Percentiles rank a stretch among this genome's conserved stretches.
phyloP scores from a whole-genome alignment of 1,284 basidiomycete species.

The Moesziomyces antarcticus region DNA sequence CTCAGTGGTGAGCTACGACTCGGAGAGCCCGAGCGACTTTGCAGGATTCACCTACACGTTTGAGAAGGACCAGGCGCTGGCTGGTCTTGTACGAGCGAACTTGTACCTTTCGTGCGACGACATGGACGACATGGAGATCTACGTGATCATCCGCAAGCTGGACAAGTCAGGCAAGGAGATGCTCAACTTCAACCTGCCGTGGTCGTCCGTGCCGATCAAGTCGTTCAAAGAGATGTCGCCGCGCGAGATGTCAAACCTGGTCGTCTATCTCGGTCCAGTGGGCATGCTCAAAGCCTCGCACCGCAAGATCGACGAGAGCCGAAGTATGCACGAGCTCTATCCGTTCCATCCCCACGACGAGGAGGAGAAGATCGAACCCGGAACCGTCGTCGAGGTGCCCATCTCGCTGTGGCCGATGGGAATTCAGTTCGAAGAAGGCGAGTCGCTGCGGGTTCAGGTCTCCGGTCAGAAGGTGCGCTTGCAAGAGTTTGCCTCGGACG shows the following conservation, averaged over 20 bases:
- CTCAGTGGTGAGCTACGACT: constrained; percentile 3
- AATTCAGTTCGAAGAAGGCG: constrained; percentile 7
- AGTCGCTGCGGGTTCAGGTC: constrained; percentile 5
- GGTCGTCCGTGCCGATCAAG: constrained; percentile 1
- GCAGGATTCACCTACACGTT: constrained; percentile 9
- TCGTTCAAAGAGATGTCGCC: constrained; percentile 9
- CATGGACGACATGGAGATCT: constrained; percentile 10
- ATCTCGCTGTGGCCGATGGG: constrained; percentile 7
- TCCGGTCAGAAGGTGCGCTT: constrained; percentile 1
- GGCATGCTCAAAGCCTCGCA: constrained; percentile 13
- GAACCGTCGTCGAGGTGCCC: constrained; percentile 4
- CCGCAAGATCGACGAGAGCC: constrained; percentile 4
- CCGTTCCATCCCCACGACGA: constrained; percentile 15
- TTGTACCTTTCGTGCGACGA: constrained; percentile 3
- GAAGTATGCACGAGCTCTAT: constrained; percentile 3
- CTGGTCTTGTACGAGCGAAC: constrained; percentile 3
- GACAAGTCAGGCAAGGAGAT: constrained; percentile 13
- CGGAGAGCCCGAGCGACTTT: background rate
- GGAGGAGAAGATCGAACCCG: constrained; percentile 3
- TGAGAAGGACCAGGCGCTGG: background rate
- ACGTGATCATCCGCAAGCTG: constrained; percentile 11
- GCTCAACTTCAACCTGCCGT: constrained; percentile 5
- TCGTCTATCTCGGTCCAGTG: constrained; percentile 3
- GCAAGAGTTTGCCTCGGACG: background rate
- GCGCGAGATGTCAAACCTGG: constrained; percentile 2